Evolutionary conservation across 495 filamentous ascomycete species (phyloP).

Genomic region (Annulohypoxylon nitens): DNA sequence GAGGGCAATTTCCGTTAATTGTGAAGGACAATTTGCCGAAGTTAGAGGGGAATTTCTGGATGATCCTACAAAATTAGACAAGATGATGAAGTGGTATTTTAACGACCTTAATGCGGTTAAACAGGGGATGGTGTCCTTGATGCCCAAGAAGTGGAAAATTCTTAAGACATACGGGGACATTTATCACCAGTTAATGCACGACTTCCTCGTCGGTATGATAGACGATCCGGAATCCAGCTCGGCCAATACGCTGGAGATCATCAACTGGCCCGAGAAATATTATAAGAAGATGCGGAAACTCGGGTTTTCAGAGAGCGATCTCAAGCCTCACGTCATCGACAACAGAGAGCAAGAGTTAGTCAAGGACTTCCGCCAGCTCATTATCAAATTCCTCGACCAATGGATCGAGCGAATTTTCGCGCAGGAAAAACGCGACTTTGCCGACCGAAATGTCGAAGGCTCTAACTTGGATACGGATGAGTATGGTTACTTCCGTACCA

Average conservation of each 20-base stretch:
- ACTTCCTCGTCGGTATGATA: conserved; percentile 83
- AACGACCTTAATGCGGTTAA: conserved; percentile 94
- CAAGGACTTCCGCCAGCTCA: conserved; percentile 91
- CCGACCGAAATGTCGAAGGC: conserved; percentile 76
- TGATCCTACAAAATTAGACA: conserved; percentile 85
- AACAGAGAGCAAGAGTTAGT: conserved; percentile 89
- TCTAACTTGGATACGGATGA: conserved; percentile 84
- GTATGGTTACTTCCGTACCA: conserved; percentile 88
- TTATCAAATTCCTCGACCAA: conserved; percentile 94
- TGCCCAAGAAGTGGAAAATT: conserved; percentile 98
- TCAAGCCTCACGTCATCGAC: conserved; percentile 87
- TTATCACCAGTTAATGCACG: conserved; percentile 95
- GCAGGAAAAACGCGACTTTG: conserved; percentile 82
- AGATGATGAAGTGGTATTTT: conserved; percentile 93
- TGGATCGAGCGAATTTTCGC: conserved; percentile 94
- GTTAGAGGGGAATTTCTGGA: conserved; percentile 80
- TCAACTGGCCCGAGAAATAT: conserved; percentile 96
- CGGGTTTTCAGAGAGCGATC: conserved; percentile 77
- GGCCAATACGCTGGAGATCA: conserved; percentile 85
- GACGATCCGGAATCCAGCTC: conserved; percentile 83
- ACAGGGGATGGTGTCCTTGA: conserved; percentile 86
- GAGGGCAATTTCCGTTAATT: conserved; percentile 78
- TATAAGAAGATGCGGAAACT: conserved; percentile 95
- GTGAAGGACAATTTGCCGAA: conserved; percentile 79
- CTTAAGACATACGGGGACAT: conserved; percentile 89